A percentile compares a stretch with the other conserved stretches of the same genome.
phyloP scores from a whole-genome alignment of 352 stramenopile species.

The Globisporangium iwayamae region DNA sequence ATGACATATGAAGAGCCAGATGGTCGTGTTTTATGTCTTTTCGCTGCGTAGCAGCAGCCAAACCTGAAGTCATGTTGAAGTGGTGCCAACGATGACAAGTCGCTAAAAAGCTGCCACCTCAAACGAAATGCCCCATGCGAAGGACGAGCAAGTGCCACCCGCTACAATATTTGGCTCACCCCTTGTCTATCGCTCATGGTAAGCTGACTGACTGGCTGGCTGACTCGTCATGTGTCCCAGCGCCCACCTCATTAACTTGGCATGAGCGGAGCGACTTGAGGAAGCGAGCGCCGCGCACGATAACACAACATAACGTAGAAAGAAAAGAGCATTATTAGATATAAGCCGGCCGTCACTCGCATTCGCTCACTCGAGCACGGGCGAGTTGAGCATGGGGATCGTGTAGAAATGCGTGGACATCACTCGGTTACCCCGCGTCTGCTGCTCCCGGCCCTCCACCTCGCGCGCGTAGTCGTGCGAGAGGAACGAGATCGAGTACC shows the following conservation, averaged over 20 bases:
- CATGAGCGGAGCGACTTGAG: neutral
- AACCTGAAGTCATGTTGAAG: neutral
- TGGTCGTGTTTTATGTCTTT: neutral
- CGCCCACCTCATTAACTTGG: neutral
- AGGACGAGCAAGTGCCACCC: neutral
- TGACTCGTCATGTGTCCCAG: too few species aligned
- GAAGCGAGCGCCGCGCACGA: neutral
- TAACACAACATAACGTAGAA: neutral
- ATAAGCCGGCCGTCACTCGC: neutral
- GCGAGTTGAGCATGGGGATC: conserved; percentile 17
- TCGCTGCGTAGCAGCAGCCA: neutral
- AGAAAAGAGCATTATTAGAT: neutral
- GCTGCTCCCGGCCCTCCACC: conserved; percentile 5
- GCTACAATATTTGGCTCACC: neutral
- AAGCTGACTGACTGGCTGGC: too few species aligned
- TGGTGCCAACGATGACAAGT: neutral
- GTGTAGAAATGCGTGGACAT: conserved; percentile 17
- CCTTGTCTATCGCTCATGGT: too few species aligned
- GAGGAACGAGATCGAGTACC: conserved; percentile 67
- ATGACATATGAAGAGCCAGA: too few species aligned
- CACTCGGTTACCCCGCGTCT: conserved; percentile 1
- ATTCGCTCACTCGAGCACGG: neutral
- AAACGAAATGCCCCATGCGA: conserved; percentile 7
- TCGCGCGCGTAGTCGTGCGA: conserved; percentile 44
- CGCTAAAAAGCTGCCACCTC: neutral